Conservation (phyloP, 2,329 filamentous ascomycete genomes). For the Raffaelea arxii region DNA sequence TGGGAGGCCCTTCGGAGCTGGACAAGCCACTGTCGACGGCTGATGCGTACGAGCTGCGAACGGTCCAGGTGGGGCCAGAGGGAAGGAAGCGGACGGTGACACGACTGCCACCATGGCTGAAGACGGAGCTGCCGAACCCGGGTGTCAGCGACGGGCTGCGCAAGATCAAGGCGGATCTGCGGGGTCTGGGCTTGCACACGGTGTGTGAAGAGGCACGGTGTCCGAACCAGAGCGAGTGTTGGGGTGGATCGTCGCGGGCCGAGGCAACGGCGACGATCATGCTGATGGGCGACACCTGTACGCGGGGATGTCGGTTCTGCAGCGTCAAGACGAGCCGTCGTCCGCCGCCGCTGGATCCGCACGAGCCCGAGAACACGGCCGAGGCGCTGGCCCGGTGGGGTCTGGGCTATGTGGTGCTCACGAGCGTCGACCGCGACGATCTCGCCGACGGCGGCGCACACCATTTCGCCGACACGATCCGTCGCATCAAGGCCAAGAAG, state of each 20-base stretch:
- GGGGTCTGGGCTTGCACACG: conserved; percentile 83
- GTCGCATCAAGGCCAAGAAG: conserved; percentile 81
- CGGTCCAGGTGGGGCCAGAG: conserved; percentile 53
- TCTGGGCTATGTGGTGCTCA: conserved; percentile 89
- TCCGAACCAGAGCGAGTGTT: conserved; percentile 96
- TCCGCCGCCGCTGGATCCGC: conserved; percentile 75
- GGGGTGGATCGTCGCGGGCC: conserved; percentile 82
- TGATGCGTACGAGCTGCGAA: conserved; percentile 52
- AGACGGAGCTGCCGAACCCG: conserved; percentile 72
- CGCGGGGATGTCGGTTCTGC: conserved; percentile 92
- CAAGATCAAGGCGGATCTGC: conserved; percentile 86
- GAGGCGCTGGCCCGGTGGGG: conserved; percentile 91
- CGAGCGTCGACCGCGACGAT: conserved; percentile 89
- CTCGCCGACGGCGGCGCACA: conserved; percentile 76
- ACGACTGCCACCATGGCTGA: conserved; percentile 85
- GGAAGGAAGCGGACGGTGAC: conserved; percentile 56
- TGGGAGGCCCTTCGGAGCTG: conserved; percentile 26
- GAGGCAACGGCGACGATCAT: conserved; percentile 97
- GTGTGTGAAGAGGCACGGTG: conserved; percentile 97
- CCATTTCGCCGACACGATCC: conserved; percentile 90
- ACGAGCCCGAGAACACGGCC: conserved; percentile 94
- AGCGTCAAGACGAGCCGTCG: conserved; percentile 80
- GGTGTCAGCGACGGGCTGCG: conserved; percentile 74
- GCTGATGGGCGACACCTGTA: conserved; percentile 98
- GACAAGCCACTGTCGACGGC: conserved; percentile 33